Percentiles rank a stretch among this genome's conserved stretches.
These are phyloP conservation scores for Didymella exigua DNA, from an alignment of 2,329 filamentous ascomycete species.

Conservation along the genomic window DNA sequence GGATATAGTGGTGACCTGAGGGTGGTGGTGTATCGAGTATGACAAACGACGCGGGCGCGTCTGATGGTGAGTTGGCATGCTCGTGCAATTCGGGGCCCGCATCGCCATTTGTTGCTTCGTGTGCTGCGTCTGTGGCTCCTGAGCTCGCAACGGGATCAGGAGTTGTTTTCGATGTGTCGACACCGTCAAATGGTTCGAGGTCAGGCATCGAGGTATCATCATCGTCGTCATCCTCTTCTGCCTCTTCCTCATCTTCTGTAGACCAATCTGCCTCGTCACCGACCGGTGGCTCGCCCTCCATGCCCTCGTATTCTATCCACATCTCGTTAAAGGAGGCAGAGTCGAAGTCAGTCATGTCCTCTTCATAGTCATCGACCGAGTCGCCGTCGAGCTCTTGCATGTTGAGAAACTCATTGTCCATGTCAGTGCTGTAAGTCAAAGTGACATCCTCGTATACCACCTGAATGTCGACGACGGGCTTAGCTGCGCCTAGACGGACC, in stretches of 20 bases:
- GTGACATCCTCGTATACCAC: constrained; percentile 57
- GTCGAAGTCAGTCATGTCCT: constrained; percentile 41
- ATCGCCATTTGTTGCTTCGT: constrained; percentile 2
- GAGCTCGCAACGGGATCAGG: constrained; percentile 35
- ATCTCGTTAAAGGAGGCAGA: constrained; percentile 44
- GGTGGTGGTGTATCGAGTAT: constrained; percentile 46
- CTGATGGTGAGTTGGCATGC: constrained; percentile 7
- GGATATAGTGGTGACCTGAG: constrained; percentile 47
- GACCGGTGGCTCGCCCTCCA: constrained; percentile 39
- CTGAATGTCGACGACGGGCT: constrained; percentile 57
- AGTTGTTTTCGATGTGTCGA: constrained; percentile 45
- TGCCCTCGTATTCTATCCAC: constrained; percentile 49
- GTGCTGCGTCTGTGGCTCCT: constrained; percentile 23
- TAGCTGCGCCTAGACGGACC: constrained; percentile 59
- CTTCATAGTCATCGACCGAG: constrained; percentile 42
- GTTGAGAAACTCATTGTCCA: constrained; percentile 42
- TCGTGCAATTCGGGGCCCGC: constrained; percentile 14
- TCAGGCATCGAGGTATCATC: constrained; percentile 41
- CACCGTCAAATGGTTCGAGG: constrained; percentile 20
- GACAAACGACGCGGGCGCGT: constrained; percentile 35
- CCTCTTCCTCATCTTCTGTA: constrained; percentile 45
- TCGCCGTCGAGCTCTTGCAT: constrained; percentile 34
- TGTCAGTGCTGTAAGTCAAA: constrained; percentile 54
- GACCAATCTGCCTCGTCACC: constrained; percentile 46
- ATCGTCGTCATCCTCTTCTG: constrained; percentile 42